Conservation (phyloP, 176 grass and related monocot species). For the Rhipidocladum racemiflorum region DNA sequence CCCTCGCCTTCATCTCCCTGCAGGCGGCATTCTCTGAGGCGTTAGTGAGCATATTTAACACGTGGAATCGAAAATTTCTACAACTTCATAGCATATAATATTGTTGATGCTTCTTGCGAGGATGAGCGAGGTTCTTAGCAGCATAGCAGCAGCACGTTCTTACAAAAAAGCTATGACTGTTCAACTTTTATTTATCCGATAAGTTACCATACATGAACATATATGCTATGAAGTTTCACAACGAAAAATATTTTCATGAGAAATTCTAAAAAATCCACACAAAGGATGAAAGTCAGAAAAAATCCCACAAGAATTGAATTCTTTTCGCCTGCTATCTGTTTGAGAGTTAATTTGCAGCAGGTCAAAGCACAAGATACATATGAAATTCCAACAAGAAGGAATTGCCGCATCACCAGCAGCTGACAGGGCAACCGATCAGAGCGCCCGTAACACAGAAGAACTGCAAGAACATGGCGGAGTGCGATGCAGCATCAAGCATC, state of each 20-base stretch:
- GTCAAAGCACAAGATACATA: neutral
- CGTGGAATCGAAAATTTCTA: no score
- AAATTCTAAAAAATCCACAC: neutral
- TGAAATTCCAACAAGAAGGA: neutral
- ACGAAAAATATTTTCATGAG: no score
- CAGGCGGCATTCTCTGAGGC: conserved; percentile 42
- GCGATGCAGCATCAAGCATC: neutral
- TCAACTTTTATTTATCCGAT: neutral
- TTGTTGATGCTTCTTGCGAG: no score
- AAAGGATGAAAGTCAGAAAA: neutral
- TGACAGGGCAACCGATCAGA: neutral
- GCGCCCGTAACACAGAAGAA: neutral
- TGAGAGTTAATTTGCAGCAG: neutral
- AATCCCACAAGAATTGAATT: neutral
- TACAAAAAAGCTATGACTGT: neutral
- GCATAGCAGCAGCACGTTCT: neutral
- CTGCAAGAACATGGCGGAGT: neutral
- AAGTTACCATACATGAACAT: neutral
- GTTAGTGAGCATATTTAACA: no score
- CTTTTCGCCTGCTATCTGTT: neutral
- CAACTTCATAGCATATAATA: no score
- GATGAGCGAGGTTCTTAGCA: no score
- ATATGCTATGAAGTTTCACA: no score
- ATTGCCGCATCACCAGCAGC: neutral
- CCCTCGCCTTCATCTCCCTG: conserved; percentile 61